Evolutionary conservation across 306 rosid genomes (phyloP), one percentile per base, ranked within the genome.

Genomic region (Acmispon strigosus): DNA sequence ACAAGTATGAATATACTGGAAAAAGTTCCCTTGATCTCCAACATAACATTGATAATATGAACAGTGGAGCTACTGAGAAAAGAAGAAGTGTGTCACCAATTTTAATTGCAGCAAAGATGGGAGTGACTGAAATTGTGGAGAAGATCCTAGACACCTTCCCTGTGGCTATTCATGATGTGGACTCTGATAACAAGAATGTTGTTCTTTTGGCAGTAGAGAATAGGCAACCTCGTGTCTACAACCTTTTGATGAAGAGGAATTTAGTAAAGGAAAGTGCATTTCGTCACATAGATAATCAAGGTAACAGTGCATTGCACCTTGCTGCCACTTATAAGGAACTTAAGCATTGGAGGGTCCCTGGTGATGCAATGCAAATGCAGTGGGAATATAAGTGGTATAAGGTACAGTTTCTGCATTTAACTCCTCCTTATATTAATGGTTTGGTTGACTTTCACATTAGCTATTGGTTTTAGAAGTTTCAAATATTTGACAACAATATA

Each of bases 311-410:
- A 12, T 43, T 76, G 27, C 81, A 69, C 54, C 76, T 76, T 10
- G 76, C 81, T 6, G 81, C 76, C 2, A 34, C 7, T 0, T 69
- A 10, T 18, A 43, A 14, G 66, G 48, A 76, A 16, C 58, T 42
- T 29, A 60, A 34, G 15, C 71, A 66, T 0, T 76, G 76, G 81
- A 65, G 50, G 1, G 76, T 76, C 10, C 71, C 76, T 3, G 81
- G 81, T 18, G 76, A 70, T 12, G 81, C 81, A 4, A 69, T 76
- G 76, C 81, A 76, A 29, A 76, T 69, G 81, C 81, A 76, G 32
- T 76, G 76, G 81, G 81, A 76, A 61, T 69, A 52, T 43, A 76
- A 76, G 63, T 76, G 81, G 81, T 76, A 69, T 3, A 69, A 61
- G 81, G 80, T 67, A 10, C 4, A 6, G 0, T 8, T 8, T 39